Evolutionary conservation across 371 early-diverging fungal genomes (phyloP), one percentile per base, ranked within the genome.

Genomic region (Mucor piriformis): DNA sequence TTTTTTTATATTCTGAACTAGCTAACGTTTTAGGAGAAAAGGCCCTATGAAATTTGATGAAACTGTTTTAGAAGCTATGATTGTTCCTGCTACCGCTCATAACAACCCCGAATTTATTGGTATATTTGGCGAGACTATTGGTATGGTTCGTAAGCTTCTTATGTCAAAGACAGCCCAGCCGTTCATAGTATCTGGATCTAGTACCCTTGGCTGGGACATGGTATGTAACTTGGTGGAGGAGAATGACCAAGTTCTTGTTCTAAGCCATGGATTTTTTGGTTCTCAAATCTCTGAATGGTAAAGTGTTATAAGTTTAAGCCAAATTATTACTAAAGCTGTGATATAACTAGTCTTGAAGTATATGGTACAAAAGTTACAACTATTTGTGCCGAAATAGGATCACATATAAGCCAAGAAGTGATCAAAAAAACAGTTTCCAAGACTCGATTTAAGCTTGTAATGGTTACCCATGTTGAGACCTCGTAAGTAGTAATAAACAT

Each of bases 401-500:
- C 72, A 64, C 71, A 83, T 71, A 70, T 91, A 73, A 83, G 85
- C 46, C 72, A 92, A 64, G 77, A 79, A 46, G 78, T 73, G 11
- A 77, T 88, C 47, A 70, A 73, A 44, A 64, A 79, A 35, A 83
- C 79, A 10, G 53, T 86, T 6, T 60, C 81, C 50, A 73, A 74
- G 25, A 82, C 77, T 53, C 69, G 71, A 32, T 95, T 82, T 85
- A 95, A 94, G 83, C 69, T 91, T 37, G 82, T 96, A 53, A 92
- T 93, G 46, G 82, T 96, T 61, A 93, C 96, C 38, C 98, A 98
- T 62, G 96, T 96, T 24, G 98, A 98, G 69, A 98, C 98, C 10
- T 95, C 96, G 76, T 74, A 77, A 70, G 72, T 46, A 43, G n/a
- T 13, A 16, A 40, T 6, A 16, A 40, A 13, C 2, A 16, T 40